Percentiles rank a stretch among this genome's conserved stretches.
phyloP scores from a whole-genome alignment of 805 yeast species.

The Zygoascus bituminiphila region DNA sequence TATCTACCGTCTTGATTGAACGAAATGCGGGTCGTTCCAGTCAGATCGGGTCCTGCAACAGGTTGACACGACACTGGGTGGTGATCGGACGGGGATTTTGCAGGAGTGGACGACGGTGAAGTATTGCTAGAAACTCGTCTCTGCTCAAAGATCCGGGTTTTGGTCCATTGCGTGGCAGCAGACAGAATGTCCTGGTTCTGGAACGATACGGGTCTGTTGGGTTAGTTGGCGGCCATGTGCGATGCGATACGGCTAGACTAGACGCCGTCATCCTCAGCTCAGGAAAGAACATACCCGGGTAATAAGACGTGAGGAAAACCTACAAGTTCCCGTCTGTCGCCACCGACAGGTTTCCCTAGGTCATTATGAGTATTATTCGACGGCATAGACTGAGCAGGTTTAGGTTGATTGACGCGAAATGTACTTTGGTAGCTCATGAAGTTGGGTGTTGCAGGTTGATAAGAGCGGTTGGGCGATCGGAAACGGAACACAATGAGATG shows the following conservation, averaged over 20 bases:
- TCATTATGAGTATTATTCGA: too few species aligned
- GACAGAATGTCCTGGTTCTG: conserved; percentile 13
- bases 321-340: too few species aligned
- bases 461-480: not conserved
- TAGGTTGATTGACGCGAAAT: too few species aligned
- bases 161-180: conserved; percentile 20
- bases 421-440: too few species aligned
- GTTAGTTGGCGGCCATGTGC: too few species aligned
- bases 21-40: conserved; percentile 1
- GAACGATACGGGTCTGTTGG: conserved; percentile 3
- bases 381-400: too few species aligned
- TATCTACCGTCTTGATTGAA: conserved; percentile 7
- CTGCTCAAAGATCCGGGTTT: conserved; percentile 11
- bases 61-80: conserved; percentile 6
- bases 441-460: not conserved
- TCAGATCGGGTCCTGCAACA: conserved; percentile 1
- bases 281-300: too few species aligned
- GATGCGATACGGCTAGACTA: too few species aligned
- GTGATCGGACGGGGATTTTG: not conserved
- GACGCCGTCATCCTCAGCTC: too few species aligned
- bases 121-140: not conserved
- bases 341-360: too few species aligned
- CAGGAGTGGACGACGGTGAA: not conserved
- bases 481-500: not conserved
- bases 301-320: too few species aligned